Evolutionary conservation across 352 stramenopile genomes (phyloP).

Genomic region (Thalassiosira livingstoniorum): DNA sequence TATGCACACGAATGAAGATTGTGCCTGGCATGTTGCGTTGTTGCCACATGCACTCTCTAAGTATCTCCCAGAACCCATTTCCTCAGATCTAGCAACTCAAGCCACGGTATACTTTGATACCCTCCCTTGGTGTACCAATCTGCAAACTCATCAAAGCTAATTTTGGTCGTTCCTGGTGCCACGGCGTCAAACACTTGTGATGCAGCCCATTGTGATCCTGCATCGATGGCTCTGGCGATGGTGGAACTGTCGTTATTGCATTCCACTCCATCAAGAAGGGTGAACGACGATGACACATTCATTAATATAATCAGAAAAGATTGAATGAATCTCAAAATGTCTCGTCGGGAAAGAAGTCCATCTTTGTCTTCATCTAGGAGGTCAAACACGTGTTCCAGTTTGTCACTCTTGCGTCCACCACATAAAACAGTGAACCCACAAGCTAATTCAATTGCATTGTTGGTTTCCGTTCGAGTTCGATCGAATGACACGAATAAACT

Average conservation of each 20-base stretch:
- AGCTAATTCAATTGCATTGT: slow-evolving; percentile 76
- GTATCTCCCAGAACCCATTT: slow-evolving; percentile 91
- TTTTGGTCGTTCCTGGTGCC: slow-evolving; percentile 75
- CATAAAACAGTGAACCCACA: slow-evolving; percentile 87
- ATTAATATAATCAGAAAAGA: slow-evolving; percentile 95
- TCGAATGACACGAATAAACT: slow-evolving; percentile 82
- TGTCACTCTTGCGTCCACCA: slow-evolving; percentile 87
- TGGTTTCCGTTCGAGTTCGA: slow-evolving; percentile 54
- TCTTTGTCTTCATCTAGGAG: slow-evolving; percentile 88
- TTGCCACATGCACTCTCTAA: too few relatives aligned
- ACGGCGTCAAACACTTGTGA: slow-evolving; percentile 90
- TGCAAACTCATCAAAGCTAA: slow-evolving; percentile 95
- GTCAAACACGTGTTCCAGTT: slow-evolving; percentile 88
- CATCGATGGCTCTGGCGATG: slow-evolving; percentile 89
- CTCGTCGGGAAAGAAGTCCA: slow-evolving; percentile 89
- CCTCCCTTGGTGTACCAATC: slow-evolving; percentile 95
- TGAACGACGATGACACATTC: slow-evolving; percentile 72
- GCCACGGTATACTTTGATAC: slow-evolving; percentile 94
- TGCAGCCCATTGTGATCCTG: slow-evolving; percentile 78
- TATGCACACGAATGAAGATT: too few relatives aligned
- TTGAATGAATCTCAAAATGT: slow-evolving; percentile 92
- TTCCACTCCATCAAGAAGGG: slow-evolving; percentile 61
- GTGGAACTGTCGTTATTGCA: slow-evolving; percentile 86
- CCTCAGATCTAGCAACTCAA: slow-evolving; percentile 94
- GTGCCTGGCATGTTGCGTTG: too few relatives aligned